These are phyloP conservation scores for Neoboletus magnificus DNA, from an alignment of 768 basidiomycete species.

Conservation along the genomic window DNA sequence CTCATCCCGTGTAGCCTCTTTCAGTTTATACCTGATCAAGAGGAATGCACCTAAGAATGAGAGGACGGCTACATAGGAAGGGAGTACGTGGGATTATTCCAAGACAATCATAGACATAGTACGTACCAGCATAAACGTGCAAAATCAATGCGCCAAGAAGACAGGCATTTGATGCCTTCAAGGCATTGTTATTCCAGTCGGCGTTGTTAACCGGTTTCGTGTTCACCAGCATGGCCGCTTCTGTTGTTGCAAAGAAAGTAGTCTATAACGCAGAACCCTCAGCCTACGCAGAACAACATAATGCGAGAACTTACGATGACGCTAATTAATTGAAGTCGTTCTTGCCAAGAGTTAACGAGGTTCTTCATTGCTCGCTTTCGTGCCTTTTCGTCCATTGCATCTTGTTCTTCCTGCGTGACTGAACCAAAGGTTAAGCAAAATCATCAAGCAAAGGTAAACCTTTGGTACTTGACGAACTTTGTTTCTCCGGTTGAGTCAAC, in stretches of 20 bases:
- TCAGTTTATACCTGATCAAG: constrained; percentile 51
- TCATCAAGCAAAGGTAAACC: not conserved
- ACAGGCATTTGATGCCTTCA: constrained; percentile 42
- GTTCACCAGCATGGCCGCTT: constrained; percentile 50
- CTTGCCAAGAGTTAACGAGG: constrained; percentile 60
- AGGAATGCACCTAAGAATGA: constrained; percentile 58
- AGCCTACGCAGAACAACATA: not conserved
- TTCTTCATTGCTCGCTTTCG: constrained; percentile 45
- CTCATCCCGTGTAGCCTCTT: constrained; percentile 50
- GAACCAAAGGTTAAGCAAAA: not conserved
- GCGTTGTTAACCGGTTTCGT: constrained; percentile 31
- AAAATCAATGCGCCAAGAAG: constrained; percentile 53
- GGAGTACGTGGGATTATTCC: not conserved
- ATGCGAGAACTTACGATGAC: constrained; percentile 45
- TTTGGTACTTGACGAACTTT: constrained; percentile 14
- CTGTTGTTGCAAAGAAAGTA: constrained; percentile 60
- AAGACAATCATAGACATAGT: not conserved
- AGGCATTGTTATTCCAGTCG: constrained; percentile 9
- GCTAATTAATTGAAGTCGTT: constrained; percentile 57
- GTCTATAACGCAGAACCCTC: constrained; percentile 36
- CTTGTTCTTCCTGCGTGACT: constrained; percentile 50
- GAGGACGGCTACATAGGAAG: constrained; percentile 31
- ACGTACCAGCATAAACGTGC: constrained; percentile 49
- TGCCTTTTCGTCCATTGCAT: constrained; percentile 45
- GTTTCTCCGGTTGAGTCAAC: constrained; percentile 4